Base-by-base conservation (phyloP, 2,329 filamentous ascomycete genomes). In the Curvularia spicifera region DNA sequence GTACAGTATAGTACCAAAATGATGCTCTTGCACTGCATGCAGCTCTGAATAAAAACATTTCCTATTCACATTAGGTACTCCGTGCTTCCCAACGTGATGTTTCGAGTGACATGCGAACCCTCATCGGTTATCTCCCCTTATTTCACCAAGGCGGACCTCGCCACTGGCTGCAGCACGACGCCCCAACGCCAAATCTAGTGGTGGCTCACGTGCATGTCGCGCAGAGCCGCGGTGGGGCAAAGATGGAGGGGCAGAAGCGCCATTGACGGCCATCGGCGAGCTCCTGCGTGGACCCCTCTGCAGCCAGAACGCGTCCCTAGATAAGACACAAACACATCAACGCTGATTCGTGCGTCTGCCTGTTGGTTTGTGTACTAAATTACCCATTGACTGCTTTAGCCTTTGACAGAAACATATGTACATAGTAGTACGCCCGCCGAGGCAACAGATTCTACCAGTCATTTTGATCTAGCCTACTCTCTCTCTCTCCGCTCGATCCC, bases 251-350 rank as follows among this genome's bases (percentile, higher is more conserved):
- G 59, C 58, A 60, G 35, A 50, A 43, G 44, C 44, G 39, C 48
- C 47, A 54, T 46, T 51, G 51, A 60, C 68, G 69, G 69, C 55
- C 59, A 65, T 69, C 67, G 69, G 58, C 69, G 69, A 69, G 62
- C 66, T 69, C 69, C 69, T 66, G 59, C 60, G 55, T 52, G 56
- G 59, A 67, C 51, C 56, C 50, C 47, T 58, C 46, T 51, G 49
- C 53, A 54, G 39, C 56, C 51, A 39, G 57, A 56, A 28, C 53
- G 59, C 44, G 43, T 43, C 35, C 44, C 15, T 40, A 58, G 64
- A 67, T 67, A 64, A 67, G 63, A 58, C 51, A 26, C 39, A 57
- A 62, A 59, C 49, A 47, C 26, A 44, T 31, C 18, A 20, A 33
- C 15, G 57, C 24, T 67, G 60, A 68, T 70, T 70, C 63, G 65